Percentiles rank a stretch among this genome's conserved stretches.
These are phyloP conservation scores for Apiotrichum gracile DNA, from an alignment of 1,284 basidiomycete species.

Conservation along the genomic window DNA sequence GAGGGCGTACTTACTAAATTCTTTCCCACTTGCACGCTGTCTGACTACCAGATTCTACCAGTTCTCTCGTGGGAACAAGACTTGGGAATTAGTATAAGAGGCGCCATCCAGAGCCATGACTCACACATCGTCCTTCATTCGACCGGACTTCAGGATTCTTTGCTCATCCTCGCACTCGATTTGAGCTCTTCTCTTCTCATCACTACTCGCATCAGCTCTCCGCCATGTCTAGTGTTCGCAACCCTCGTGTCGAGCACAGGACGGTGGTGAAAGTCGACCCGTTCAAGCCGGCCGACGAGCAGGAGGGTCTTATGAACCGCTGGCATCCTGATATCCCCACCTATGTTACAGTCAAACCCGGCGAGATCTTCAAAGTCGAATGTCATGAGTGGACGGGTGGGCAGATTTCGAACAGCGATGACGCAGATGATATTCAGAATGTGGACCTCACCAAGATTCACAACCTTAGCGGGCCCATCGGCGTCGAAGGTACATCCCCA, in stretches of 20 bases:
- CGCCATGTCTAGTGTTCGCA: neutral
- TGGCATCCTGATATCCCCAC: slow-evolving; percentile 15
- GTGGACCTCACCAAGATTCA: slow-evolving; percentile 45
- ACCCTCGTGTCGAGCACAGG: neutral
- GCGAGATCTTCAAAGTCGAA: slow-evolving; percentile 64
- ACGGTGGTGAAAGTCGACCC: slow-evolving; percentile 8
- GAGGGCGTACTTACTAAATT: too few species aligned
- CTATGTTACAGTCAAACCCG: slow-evolving; percentile 22
- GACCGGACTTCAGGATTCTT: too few species aligned
- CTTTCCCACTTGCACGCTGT: too few species aligned
- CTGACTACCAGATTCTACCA: too few species aligned
- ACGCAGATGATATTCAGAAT: slow-evolving; percentile 40
- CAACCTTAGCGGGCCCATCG: slow-evolving; percentile 68
- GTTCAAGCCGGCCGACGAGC: slow-evolving; percentile 4
- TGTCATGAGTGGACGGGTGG: slow-evolving; percentile 73
- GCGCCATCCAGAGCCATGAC: too few species aligned
- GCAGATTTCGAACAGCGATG: slow-evolving; percentile 60
- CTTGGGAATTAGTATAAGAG: too few species aligned
- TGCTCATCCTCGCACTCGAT: too few species aligned
- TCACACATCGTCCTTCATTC: too few species aligned
- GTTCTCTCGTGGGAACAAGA: too few species aligned
- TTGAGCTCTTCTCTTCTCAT: too few species aligned
- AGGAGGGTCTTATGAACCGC: slow-evolving; percentile 7
- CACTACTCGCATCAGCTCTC: too few species aligned
- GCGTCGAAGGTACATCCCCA: slow-evolving; percentile 66